These are phyloP conservation scores for Pulveroboletus ravenelii DNA, from an alignment of 768 basidiomycete genomes.

Conservation along the genomic window DNA sequence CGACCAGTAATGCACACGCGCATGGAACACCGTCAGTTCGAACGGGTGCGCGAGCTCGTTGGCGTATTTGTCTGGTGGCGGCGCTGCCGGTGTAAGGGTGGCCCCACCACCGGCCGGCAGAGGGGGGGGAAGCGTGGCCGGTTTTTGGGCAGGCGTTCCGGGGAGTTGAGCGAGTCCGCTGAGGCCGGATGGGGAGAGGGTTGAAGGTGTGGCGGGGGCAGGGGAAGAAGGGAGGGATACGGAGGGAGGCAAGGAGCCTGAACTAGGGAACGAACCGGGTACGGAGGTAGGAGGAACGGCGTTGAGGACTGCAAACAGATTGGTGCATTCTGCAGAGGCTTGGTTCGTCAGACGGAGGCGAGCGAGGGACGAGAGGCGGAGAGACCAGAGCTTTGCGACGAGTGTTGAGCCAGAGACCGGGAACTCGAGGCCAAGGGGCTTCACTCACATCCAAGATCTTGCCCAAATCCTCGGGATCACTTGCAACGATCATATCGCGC, in stretches of 20 bases:
- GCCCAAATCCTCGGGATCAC: slow-evolving; percentile 63
- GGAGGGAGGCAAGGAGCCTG: slow-evolving; percentile 6
- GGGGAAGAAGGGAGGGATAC: slow-evolving; percentile 35
- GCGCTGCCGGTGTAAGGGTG: slow-evolving; percentile 21
- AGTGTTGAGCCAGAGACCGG: background rate
- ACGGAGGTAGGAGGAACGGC: slow-evolving; percentile 49
- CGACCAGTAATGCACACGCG: slow-evolving; percentile 76
- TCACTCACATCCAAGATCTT: slow-evolving; percentile 62
- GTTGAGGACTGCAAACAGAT: slow-evolving; percentile 69
- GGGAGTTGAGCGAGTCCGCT: slow-evolving; percentile 19
- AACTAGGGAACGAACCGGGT: slow-evolving; percentile 50
- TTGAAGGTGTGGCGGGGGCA: background rate
- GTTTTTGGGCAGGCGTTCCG: slow-evolving; percentile 21
- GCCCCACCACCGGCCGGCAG: background rate
- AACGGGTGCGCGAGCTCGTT: slow-evolving; percentile 34
- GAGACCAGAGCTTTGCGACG: slow-evolving; percentile 68
- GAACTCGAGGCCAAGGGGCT: background rate
- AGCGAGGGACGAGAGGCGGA: slow-evolving; percentile 73
- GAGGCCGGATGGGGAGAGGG: slow-evolving; percentile 24
- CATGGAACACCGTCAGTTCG: slow-evolving; percentile 61
- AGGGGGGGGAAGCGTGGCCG: slow-evolving; percentile 6
- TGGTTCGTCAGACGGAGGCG: slow-evolving; percentile 84
- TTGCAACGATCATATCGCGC: slow-evolving; percentile 65
- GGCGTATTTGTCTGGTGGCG: background rate
- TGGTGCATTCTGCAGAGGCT: slow-evolving; percentile 77